A percentile compares a stretch with the other conserved stretches of the same genome.
Conservation (phyloP, 179 eudicot species). For the Gypsophila paniculata region DNA sequence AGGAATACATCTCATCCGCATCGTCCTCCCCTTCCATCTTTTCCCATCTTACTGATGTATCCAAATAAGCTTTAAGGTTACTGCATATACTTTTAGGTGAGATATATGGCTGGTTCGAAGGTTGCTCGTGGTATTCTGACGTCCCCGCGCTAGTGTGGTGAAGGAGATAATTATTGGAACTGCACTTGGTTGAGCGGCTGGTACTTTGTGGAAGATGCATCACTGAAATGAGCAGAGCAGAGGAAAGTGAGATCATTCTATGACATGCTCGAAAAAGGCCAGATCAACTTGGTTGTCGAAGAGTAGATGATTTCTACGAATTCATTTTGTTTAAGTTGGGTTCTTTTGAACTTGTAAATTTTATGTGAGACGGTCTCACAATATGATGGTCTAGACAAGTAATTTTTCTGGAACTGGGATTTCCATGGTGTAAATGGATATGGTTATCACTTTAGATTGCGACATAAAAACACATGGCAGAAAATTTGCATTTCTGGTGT, state of each 20-base stretch:
- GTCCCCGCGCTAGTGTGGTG: constrained; percentile 41
- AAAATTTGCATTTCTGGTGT: too few species aligned
- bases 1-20: too few species aligned
- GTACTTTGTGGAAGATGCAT: constrained; percentile 38
- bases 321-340: constrained; percentile 13
- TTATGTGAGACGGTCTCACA: too few species aligned
- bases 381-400: too few species aligned
- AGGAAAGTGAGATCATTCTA: constrained; percentile 38
- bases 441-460: too few species aligned
- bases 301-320: constrained; percentile 25
- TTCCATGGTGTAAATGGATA: too few species aligned
- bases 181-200: constrained; percentile 32
- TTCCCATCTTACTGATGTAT: too few species aligned
- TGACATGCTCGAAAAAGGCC: constrained; percentile 43
- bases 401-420: too few species aligned
- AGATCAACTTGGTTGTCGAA: constrained; percentile 37
- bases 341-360: not conserved
- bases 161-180: constrained; percentile 36
- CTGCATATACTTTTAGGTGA: constrained; percentile 15
- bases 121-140: constrained; percentile 34
- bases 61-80: not conserved
- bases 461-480: too few species aligned
- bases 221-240: constrained; percentile 45
- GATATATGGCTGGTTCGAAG: constrained; percentile 33
- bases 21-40: too few species aligned